Conservation (phyloP, 2,329 filamentous ascomycete genomes). For the Trichophyton simii region DNA sequence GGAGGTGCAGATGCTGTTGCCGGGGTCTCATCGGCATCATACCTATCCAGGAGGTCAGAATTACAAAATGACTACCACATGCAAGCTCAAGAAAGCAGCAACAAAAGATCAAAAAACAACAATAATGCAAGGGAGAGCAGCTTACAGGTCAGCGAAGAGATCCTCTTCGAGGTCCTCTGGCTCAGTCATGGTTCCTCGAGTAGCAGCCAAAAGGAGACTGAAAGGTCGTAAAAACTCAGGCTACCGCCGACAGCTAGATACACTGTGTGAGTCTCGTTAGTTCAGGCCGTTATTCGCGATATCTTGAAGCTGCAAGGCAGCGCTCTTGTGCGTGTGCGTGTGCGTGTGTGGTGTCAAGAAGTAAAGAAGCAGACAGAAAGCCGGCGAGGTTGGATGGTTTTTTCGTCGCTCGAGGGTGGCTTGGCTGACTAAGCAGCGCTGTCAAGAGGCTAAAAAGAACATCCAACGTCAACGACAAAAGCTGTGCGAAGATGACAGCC, state of each 20-base stretch:
- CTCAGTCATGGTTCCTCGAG: constrained; percentile 53
- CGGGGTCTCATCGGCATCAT: constrained; percentile 53
- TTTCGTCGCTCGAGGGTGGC: constrained; percentile 4
- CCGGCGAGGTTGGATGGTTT: not conserved
- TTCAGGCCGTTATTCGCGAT: not conserved
- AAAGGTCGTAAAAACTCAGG: not conserved
- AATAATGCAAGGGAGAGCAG: constrained; percentile 16
- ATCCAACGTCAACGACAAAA: not conserved
- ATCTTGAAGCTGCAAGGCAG: not conserved
- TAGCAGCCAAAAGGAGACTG: not conserved
- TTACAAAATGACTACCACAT: not conserved
- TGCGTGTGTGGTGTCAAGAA: not conserved
- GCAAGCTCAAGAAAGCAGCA: not conserved
- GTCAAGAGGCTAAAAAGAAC: not conserved
- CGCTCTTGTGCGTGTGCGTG: not conserved
- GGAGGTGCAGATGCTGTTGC: constrained; percentile 1
- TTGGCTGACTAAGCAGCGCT: constrained; percentile 12
- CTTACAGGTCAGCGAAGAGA: constrained; percentile 90
- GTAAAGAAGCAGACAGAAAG: constrained; percentile 7
- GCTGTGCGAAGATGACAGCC: not conserved
- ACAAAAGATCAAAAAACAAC: constrained; percentile 2
- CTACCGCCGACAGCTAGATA: not conserved
- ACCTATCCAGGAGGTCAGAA: constrained; percentile 33
- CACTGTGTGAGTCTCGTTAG: not conserved
- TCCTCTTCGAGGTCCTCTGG: constrained; percentile 78